Base-by-base conservation (phyloP, 805 yeast genomes). In the Blastobotrys robertii region DNA sequence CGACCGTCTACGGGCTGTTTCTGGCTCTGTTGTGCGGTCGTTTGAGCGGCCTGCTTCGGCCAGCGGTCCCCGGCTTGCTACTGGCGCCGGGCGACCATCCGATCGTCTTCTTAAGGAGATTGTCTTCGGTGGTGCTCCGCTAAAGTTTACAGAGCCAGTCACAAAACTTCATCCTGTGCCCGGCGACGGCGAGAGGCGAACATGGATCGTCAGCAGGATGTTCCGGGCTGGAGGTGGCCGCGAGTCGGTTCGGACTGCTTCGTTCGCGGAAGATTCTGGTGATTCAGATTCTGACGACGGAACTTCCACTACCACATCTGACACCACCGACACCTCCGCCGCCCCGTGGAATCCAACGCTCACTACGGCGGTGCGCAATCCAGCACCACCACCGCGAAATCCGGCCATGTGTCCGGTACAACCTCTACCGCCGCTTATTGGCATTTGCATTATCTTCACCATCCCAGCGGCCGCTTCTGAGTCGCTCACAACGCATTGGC, bases 141-240 rank as follows among this genome's bases (percentile, higher is more conserved):
- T 53, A 31, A 33, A 43, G 34, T 51, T 53, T 33, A 34, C 42
- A 1, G 43, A 41, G 11, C 42, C 45, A 3, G 40, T 53, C 30
- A 54, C 56, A 6, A 54, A 54, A 37, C 34, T 51, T 25, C 58
- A 54, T 32, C 50, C 51, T 6, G 32, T 54, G 8, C 51, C 53
- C 1, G 30, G 15, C n/a, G 30, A 38, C 22, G 39, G 33, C 34
- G 35, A 46, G 36, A 33, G 44, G 9, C 37, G 38, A 9, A 43
- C 45, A 14, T 42, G 50, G 48, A 38, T 53, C 4, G 53, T 53
- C 11, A 49, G 56, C 6, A 42, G 50, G 36, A 39, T 52, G 19
- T 53, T 53, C 48, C 52, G 51, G 40, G 46, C 53, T 3, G 50
- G 44, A 25, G 37, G 45, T 14, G 42, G 14, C 30, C 13, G 14